Evolutionary conservation across 1,284 basidiomycete species (phyloP).

Genomic region (Sanguinoderma infundibulare): DNA sequence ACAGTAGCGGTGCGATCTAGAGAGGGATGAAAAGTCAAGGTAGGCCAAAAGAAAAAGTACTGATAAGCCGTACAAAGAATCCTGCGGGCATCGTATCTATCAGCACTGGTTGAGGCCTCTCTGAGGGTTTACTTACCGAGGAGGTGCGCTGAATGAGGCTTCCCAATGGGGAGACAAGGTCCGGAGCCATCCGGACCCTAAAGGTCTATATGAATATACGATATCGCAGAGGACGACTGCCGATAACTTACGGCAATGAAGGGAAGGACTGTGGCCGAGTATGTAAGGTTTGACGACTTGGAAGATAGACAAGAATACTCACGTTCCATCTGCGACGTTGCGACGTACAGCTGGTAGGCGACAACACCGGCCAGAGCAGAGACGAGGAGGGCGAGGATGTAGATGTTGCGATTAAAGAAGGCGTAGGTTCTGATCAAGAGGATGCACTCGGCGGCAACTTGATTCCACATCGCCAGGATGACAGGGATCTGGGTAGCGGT

Average conservation of each 20-base stretch:
- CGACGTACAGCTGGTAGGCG: constrained; percentile 79
- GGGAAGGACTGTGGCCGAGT: constrained; percentile 54
- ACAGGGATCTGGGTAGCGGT: constrained; percentile 62
- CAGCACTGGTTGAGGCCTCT: not conserved
- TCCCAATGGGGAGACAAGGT: constrained; percentile 77
- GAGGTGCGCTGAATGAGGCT: constrained; percentile 77
- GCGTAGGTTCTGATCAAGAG: constrained; percentile 82
- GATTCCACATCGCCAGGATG: constrained; percentile 82
- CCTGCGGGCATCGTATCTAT: constrained; percentile 40
- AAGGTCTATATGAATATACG: not conserved
- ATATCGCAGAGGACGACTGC: not conserved
- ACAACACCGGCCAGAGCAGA: constrained; percentile 69
- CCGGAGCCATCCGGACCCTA: constrained; percentile 55
- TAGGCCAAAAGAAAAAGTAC: not conserved
- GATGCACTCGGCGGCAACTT: constrained; percentile 79
- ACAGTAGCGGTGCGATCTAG: constrained; percentile 77
- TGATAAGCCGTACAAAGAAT: constrained; percentile 60
- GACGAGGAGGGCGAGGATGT: constrained; percentile 63
- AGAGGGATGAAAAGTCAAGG: constrained; percentile 3
- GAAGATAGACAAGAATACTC: constrained; percentile 35
- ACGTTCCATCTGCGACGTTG: constrained; percentile 76
- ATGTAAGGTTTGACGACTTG: not conserved
- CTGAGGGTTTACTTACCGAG: constrained; percentile 51
- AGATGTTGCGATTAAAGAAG: constrained; percentile 78
- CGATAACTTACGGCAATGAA: constrained; percentile 45